Conservation (phyloP, 331 rosid species). For the Pyracantha coccinea region DNA sequence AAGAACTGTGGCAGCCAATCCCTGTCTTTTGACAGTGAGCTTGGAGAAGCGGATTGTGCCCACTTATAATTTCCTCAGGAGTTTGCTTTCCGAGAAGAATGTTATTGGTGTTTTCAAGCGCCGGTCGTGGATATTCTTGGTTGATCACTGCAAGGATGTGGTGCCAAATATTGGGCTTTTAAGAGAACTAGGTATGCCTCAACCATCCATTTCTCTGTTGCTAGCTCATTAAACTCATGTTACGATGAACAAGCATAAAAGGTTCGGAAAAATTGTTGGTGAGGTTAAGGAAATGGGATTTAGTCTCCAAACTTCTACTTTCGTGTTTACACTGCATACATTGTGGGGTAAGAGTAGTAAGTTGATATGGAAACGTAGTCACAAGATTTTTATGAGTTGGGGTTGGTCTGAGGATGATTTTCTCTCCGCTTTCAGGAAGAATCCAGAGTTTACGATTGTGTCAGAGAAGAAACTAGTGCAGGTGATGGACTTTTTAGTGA, state of each 20-base stretch:
- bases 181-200: background rate
- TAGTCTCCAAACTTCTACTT: slow-evolving; percentile 1
- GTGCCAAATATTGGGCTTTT: background rate
- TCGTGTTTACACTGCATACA: slow-evolving; percentile 9
- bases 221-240: too few species aligned
- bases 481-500: slow-evolving; percentile 19
- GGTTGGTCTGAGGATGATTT: slow-evolving; percentile 11
- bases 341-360: slow-evolving; percentile 10
- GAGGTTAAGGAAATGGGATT: slow-evolving; percentile 29
- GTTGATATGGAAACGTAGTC: slow-evolving; percentile 24
- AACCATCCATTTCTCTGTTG: too few species aligned
- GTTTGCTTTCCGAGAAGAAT: background rate
- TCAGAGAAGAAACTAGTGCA: slow-evolving; percentile 25
- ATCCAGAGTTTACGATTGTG: slow-evolving; percentile 9
- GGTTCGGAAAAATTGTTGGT: slow-evolving; percentile 4
- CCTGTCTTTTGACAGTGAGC: background rate
- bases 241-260: background rate
- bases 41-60: slow-evolving; percentile 1
- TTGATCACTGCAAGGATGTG: background rate
- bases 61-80: background rate
- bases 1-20: background rate
- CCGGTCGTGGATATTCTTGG: background rate
- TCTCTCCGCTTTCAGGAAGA: background rate
- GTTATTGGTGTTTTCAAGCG: background rate
- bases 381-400: slow-evolving; percentile 4